These are phyloP conservation scores for Penicillium nucicola DNA, from an alignment of 495 filamentous ascomycete species.

Conservation along the genomic window DNA sequence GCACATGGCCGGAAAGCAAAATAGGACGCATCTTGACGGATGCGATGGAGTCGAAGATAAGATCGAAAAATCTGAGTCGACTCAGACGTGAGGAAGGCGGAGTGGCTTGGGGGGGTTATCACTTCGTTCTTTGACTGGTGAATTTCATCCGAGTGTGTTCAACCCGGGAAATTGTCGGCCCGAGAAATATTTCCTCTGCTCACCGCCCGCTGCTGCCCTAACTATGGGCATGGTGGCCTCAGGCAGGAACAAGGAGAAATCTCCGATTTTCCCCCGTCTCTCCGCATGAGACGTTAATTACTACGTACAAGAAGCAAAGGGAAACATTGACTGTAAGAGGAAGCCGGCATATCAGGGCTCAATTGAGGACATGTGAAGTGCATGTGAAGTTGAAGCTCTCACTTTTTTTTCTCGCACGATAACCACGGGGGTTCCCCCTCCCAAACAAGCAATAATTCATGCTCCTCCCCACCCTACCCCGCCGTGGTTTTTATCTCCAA, in stretches of 20 bases:
- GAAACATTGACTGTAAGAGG: constrained; percentile 4
- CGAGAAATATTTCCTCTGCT: too few species aligned
- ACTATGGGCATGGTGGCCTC: constrained; percentile 8
- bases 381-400: too few species aligned
- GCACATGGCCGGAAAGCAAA: constrained; percentile 87
- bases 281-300: constrained; percentile 6
- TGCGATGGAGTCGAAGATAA: constrained; percentile 11
- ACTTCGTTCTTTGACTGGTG: constrained; percentile 35
- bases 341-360: not conserved
- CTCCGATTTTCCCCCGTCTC: constrained; percentile 5
- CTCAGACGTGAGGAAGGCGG: constrained; percentile 26
- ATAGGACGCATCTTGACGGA: constrained; percentile 80
- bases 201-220: constrained; percentile 2
- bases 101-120: constrained; percentile 41
- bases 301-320: not conserved
- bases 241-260: constrained; percentile 1
- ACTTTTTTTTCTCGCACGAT: constrained; percentile 2
- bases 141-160: constrained; percentile 34
- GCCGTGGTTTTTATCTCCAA: constrained; percentile 26
- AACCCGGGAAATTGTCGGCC: too few species aligned
- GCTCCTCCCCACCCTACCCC: constrained; percentile 42
- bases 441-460: constrained; percentile 35
- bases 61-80: constrained; percentile 21
- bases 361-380: too few species aligned
- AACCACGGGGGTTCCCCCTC: constrained; percentile 18